Conservation (phyloP, 257 asterid species). For the Knoxia roxburghii region DNA sequence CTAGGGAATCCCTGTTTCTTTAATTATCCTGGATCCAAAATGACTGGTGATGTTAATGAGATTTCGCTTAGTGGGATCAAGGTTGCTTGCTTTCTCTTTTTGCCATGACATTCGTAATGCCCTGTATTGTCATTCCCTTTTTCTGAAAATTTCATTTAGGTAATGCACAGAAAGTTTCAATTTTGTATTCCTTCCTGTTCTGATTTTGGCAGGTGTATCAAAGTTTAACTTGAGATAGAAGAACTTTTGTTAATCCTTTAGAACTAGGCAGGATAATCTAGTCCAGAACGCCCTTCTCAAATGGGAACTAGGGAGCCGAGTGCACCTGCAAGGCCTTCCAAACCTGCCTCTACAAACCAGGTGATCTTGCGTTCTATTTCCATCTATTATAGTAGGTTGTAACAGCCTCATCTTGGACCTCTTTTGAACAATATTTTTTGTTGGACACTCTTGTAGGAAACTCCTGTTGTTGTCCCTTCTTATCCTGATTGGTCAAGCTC, state of each 20-base stretch:
- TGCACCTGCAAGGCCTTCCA: constrained; percentile 62
- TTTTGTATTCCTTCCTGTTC: constrained; percentile 8
- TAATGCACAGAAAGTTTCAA: neutral
- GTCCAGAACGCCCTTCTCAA: constrained; percentile 27
- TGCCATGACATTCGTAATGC: too few relatives aligned
- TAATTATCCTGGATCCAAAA: neutral
- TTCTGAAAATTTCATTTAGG: too few relatives aligned
- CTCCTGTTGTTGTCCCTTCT: constrained; percentile 47
- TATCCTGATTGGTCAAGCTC: constrained; percentile 91
- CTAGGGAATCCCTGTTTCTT: neutral
- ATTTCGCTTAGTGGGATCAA: neutral
- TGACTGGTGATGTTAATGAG: neutral
- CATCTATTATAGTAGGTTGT: neutral
- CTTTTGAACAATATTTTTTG: constrained; percentile 4
- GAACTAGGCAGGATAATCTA: constrained; percentile 20
- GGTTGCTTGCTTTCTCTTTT: neutral
- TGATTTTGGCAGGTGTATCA: constrained; percentile 23
- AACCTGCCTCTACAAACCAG: constrained; percentile 52
- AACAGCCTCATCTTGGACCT: neutral
- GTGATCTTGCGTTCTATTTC: constrained; percentile 25
- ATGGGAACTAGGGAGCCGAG: constrained; percentile 84
- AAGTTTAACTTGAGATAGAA: constrained; percentile 13
- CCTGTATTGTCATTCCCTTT: too few relatives aligned
- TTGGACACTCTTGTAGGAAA: constrained; percentile 48
- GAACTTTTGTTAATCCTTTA: constrained; percentile 12